phyloP scores from a whole-genome alignment of 1,284 basidiomycete species.

The Cryptococcus sp. region DNA sequence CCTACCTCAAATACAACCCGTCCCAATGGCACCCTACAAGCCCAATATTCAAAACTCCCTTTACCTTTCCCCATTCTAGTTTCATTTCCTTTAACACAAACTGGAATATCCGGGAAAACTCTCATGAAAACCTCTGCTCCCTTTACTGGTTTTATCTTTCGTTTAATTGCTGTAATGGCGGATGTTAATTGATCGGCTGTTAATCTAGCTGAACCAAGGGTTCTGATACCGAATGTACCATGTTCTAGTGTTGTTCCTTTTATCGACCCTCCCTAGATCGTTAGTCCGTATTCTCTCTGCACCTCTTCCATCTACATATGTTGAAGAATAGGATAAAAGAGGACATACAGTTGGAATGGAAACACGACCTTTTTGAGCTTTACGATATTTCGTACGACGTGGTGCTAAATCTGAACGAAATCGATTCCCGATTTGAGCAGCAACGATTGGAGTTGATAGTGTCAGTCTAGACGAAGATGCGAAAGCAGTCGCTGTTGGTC shows the following conservation, averaged over 20 bases:
- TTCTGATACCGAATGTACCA: conserved; percentile 81
- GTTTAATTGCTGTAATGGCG: conserved; percentile 81
- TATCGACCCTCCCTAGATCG: conserved; percentile 68
- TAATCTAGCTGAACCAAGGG: conserved; percentile 78
- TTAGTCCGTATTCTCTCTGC: neutral
- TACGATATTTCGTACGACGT: conserved; percentile 71
- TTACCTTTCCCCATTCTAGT: conserved; percentile 99
- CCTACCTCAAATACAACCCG: conserved; percentile 94
- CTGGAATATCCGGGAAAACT: conserved; percentile 94
- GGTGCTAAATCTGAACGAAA: conserved; percentile 69
- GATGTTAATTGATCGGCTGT: conserved; percentile 86
- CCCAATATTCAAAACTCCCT: conserved; percentile 96
- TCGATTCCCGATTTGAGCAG: conserved; percentile 25
- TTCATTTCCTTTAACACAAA: conserved; percentile 98
- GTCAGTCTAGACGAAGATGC: conserved; percentile 25
- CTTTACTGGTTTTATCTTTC: conserved; percentile 87
- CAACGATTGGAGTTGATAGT: conserved; percentile 4
- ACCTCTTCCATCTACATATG: neutral
- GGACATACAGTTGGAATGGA: conserved; percentile 49
- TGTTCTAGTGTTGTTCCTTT: conserved; percentile 90
- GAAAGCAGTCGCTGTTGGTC: conserved; percentile 20
- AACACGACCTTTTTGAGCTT: conserved; percentile 82
- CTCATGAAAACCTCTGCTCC: conserved; percentile 83
- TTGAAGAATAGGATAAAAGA: neutral
- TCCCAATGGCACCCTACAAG: conserved; percentile 84